These are phyloP conservation scores for Euphorbia corollata DNA, from an alignment of 441 rosid species.

Conservation along the genomic window DNA sequence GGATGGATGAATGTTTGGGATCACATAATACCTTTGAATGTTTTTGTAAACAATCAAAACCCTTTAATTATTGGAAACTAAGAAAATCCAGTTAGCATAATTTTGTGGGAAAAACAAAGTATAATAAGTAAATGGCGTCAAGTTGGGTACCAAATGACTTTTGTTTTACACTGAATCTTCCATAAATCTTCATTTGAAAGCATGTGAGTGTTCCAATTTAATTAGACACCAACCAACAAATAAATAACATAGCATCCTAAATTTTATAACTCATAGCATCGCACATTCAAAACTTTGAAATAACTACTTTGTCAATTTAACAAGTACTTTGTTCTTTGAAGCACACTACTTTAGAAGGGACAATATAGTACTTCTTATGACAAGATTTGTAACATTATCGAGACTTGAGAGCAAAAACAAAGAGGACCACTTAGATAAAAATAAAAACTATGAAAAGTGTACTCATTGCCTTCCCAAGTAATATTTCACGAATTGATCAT, in stretches of 20 bases:
- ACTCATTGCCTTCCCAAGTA: constrained; percentile 74
- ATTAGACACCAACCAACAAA: too few species aligned
- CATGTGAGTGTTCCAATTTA: too few species aligned
- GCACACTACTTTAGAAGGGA: not conserved
- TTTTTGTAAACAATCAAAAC: too few species aligned
- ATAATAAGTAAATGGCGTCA: too few species aligned
- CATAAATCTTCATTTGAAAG: too few species aligned
- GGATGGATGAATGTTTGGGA: too few species aligned
- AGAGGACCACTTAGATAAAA: not conserved
- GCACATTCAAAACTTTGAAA: not conserved
- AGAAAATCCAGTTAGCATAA: too few species aligned
- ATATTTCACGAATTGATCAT: constrained; percentile 48
- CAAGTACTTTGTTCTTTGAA: not conserved
- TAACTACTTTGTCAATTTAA: not conserved
- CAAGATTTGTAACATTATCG: not conserved
- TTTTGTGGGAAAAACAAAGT: too few species aligned
- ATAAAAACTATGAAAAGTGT: constrained; percentile 5
- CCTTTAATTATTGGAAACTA: too few species aligned
- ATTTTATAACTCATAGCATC: not conserved
- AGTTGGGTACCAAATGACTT: too few species aligned
- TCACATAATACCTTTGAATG: too few species aligned
- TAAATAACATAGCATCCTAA: not conserved
- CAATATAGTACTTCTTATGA: not conserved
- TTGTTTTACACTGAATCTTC: too few species aligned
- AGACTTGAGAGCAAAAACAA: not conserved